Evolutionary conservation across 2,329 filamentous ascomycete species (phyloP), one percentile per base, ranked within the genome.

Genomic region (Phoma sp.): DNA sequence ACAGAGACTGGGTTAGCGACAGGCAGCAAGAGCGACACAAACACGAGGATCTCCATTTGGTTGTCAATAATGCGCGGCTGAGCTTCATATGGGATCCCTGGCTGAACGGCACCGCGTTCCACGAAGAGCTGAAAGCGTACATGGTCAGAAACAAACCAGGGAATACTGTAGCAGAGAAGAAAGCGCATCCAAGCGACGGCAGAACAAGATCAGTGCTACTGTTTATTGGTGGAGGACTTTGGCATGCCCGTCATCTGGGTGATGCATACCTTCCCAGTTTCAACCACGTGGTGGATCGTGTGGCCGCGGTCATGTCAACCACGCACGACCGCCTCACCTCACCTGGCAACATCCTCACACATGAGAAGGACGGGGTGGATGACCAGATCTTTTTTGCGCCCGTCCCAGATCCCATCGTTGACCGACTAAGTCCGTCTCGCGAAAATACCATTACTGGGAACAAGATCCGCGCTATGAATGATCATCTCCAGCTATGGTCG

Each of bases 51-150:
- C 66, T 82, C 6, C 69, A 74, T 4, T 78, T 82, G 50, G 69
- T 72, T 5, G 75, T 76, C 1, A 74, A 75, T 11, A 77, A 76
- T n/a, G 75, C 83, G 2, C 76, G 67, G 25, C 61, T 87, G 24
- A 74, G 82, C 41, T 87, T 86, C 58, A 68, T 86, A 9, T 88
- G 84, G 84, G 85, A 89, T 68, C 86, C 86, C 0, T 86, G 77
- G 72, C 74, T 88, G 23, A 83, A 88, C 66, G 78, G 80, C 25
- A 78, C 79, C 0, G 62, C 63, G 7, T 62, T 82, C 25, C 65
- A 75, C 23, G 64, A 72, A 11, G 76, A 81, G 42, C 61, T 85
- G 37, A 64, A 69, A 25, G 64, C 65, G 2, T 80, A 77, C 58
- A 40, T 62, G 58, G 45, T 43, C 3, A 46, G 52, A 25, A 55